Evolutionary conservation across 352 stramenopile species (phyloP).

Genomic region (Phytophthora brassicae): DNA sequence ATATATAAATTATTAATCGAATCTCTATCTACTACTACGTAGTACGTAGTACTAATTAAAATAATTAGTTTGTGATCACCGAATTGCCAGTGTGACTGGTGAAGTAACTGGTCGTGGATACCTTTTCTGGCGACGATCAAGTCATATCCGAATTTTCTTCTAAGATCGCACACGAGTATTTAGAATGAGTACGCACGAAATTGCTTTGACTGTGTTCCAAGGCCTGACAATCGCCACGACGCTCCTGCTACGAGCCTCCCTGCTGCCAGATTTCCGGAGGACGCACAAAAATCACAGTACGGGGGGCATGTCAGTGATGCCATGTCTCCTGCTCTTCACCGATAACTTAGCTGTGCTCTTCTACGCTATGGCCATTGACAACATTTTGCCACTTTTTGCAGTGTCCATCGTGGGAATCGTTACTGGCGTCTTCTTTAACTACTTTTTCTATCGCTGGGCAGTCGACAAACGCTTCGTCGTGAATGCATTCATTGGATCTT

Average conservation of each 20-base stretch:
- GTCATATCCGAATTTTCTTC: conserved; percentile 12
- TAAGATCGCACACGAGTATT: neutral
- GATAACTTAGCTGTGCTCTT: conserved; percentile 36
- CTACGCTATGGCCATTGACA: conserved; percentile 29
- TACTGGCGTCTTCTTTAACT: conserved; percentile 26
- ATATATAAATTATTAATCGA: no score
- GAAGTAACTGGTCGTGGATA: no score
- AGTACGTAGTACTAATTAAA: no score
- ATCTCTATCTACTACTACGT: no score
- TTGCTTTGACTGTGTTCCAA: conserved; percentile 18
- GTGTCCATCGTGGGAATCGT: conserved; percentile 30
- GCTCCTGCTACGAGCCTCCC: conserved; percentile 33
- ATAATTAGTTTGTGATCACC: no score
- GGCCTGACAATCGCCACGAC: conserved; percentile 38
- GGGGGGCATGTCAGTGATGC: conserved; percentile 38
- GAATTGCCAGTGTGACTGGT: no score
- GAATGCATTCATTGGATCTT: conserved; percentile 10
- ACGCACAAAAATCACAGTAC: conserved; percentile 34
- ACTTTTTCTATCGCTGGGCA: conserved; percentile 35
- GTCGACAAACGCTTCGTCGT: conserved; percentile 19
- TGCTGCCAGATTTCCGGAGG: conserved; percentile 38
- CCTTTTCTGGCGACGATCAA: neutral
- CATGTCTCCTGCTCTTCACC: conserved; percentile 32
- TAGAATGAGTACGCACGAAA: conserved; percentile 9
- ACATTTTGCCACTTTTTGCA: conserved; percentile 33